These are phyloP conservation scores for Lepidopterella palustris DNA, from an alignment of 495 filamentous ascomycete species.

Conservation along the genomic window DNA sequence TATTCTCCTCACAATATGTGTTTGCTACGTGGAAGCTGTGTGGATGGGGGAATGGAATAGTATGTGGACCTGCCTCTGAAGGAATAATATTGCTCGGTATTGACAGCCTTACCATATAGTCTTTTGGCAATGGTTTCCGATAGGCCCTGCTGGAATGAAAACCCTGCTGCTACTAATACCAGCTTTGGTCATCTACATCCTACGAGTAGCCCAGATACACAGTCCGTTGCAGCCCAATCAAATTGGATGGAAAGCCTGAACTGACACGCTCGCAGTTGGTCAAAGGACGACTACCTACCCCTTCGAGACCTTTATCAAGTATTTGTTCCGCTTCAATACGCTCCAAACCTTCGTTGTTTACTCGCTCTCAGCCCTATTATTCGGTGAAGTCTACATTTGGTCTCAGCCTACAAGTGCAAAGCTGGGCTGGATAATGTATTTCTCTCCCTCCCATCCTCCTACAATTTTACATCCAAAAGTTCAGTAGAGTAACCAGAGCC, in stretches of 20 bases:
- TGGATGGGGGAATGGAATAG: conserved; percentile 61
- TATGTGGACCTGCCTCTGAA: not conserved
- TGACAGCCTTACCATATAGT: conserved; percentile 41
- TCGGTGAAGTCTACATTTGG: conserved; percentile 76
- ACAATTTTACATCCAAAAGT: not conserved
- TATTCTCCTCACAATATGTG: conserved; percentile 53
- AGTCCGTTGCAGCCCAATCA: conserved; percentile 32
- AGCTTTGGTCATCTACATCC: conserved; percentile 61
- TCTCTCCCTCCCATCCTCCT: no score
- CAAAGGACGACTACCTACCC: conserved; percentile 62
- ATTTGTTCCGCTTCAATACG: conserved; percentile 39
- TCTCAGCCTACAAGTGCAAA: conserved; percentile 58
- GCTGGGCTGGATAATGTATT: no score
- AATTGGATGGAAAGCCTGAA: not conserved
- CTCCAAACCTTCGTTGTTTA: conserved; percentile 44
- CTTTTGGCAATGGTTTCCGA: conserved; percentile 79
- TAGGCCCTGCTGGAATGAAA: conserved; percentile 68
- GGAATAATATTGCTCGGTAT: not conserved
- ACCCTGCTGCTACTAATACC: conserved; percentile 65
- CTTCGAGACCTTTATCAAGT: conserved; percentile 53
- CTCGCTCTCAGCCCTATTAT: conserved; percentile 66
- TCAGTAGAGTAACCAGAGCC: not conserved
- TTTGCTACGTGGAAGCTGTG: conserved; percentile 71
- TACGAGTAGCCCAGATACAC: conserved; percentile 83
- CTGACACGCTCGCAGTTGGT: conserved; percentile 41